A percentile compares a stretch with the other conserved stretches of the same genome.
phyloP scores from a whole-genome alignment of 1,139 yeast species.

The Keqinozyma sinolaborantium region DNA sequence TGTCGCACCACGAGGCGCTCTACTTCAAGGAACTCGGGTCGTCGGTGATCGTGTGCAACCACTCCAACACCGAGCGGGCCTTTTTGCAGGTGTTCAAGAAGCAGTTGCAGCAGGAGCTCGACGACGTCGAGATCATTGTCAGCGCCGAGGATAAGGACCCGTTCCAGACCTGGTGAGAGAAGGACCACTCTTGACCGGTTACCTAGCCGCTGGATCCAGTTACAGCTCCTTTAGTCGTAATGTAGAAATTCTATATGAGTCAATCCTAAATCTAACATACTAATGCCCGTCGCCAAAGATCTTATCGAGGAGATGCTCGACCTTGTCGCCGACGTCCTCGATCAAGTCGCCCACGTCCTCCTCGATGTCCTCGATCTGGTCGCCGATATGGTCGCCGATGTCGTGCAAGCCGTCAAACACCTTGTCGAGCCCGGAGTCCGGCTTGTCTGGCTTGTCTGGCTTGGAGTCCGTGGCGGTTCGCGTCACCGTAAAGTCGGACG shows the following conservation, averaged over 20 bases:
- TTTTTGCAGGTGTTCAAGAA: conserved; percentile 53
- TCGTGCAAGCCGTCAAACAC: conserved; percentile 20
- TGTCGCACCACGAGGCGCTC: conserved; percentile 89
- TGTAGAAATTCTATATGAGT: no score
- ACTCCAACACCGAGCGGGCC: conserved; percentile 90
- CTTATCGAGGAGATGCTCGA: conserved; percentile 8
- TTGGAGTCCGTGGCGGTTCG: conserved; percentile 2
- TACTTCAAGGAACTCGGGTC: conserved; percentile 69
- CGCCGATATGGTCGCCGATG: conserved; percentile 13
- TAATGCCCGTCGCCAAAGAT: conserved; percentile 6
- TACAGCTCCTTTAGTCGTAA: no score
- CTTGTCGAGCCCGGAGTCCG: conserved; percentile 16
- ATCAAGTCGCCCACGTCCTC: conserved; percentile 10
- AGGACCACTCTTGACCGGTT: no score
- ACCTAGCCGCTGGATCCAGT: no score
- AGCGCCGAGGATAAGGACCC: conserved; percentile 60
- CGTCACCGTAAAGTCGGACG: conserved; percentile 22
- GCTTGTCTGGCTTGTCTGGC: conserved; percentile 1
- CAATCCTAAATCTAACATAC: no score
- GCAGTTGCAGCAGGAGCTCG: conserved; percentile 46
- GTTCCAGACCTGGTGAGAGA: conserved; percentile 29
- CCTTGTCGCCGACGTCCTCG: conserved; percentile 4
- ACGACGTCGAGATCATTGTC: conserved; percentile 39
- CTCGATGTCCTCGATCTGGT: conserved; percentile 11
- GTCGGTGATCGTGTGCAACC: conserved; percentile 76